Conservation (phyloP, 129 eudicot species). For the Arctium minus region DNA sequence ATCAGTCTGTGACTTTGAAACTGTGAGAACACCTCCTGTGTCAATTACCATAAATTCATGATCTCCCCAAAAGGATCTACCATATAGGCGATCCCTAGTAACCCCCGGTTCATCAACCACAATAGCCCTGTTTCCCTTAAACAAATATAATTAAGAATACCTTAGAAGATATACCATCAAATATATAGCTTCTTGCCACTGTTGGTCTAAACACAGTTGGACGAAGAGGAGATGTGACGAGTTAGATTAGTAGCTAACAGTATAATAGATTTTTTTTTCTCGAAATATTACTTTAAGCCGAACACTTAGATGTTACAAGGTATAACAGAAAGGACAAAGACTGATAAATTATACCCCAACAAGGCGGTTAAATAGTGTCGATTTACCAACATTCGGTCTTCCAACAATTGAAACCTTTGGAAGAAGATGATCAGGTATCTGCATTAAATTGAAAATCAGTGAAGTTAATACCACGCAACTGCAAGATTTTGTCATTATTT, state of each 20-base stretch:
- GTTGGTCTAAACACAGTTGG: not conserved
- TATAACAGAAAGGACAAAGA: conserved; percentile 3
- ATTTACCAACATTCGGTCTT: conserved; percentile 87
- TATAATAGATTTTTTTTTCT: not conserved
- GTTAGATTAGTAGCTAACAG: not conserved
- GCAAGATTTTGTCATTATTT: not conserved
- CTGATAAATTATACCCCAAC: conserved; percentile 68
- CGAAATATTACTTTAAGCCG: not conserved
- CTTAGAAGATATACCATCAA: not conserved
- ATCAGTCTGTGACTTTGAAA: too few species aligned
- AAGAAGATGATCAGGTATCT: conserved; percentile 94
- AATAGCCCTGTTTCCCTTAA: conserved; percentile 76
- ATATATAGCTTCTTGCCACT: not conserved
- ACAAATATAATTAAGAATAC: not conserved
- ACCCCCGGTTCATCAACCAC: too few species aligned
- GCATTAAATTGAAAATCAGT: conserved; percentile 15
- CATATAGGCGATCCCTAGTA: too few species aligned
- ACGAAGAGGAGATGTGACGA: not conserved
- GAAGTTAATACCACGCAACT: conserved; percentile 14
- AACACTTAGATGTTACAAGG: not conserved
- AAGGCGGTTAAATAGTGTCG: conserved; percentile 91
- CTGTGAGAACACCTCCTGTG: too few species aligned
- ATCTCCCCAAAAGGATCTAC: too few species aligned
- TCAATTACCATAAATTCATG: too few species aligned
- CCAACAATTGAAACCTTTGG: conserved; percentile 45